A percentile compares a stretch with the other conserved stretches of the same genome.
These are phyloP conservation scores for Biscogniauxia mediterranea DNA, from an alignment of 2,329 filamentous ascomycete genomes.

Conservation along the genomic window DNA sequence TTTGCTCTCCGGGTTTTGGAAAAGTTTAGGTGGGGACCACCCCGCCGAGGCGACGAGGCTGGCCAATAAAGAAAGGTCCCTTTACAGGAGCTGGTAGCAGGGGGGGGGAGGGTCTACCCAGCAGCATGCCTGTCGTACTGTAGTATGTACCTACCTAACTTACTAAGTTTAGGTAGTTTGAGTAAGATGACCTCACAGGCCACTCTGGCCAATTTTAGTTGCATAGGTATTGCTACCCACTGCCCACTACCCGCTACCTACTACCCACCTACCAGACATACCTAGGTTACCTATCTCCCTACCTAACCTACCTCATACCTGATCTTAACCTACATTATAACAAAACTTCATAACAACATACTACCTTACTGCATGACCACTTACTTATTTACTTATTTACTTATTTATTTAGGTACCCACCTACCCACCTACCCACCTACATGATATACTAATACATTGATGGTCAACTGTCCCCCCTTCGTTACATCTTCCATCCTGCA, in stretches of 20 bases:
- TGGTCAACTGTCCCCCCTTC: background rate
- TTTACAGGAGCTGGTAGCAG: background rate
- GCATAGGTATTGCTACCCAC: too few species aligned
- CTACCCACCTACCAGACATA: background rate
- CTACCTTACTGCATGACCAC: too few species aligned
- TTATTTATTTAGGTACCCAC: too few species aligned
- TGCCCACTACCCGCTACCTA: too few species aligned
- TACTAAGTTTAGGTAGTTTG: background rate
- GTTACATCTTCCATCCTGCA: background rate
- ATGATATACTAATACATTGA: background rate
- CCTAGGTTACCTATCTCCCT: background rate
- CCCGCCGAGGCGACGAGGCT: background rate
- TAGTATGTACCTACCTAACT: background rate
- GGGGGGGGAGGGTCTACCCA: too few species aligned
- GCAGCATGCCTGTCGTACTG: background rate
- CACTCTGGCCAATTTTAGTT: too few species aligned
- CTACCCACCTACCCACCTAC: background rate
- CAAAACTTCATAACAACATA: too few species aligned
- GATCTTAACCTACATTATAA: too few species aligned
- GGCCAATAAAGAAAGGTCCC: background rate
- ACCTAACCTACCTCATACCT: background rate
- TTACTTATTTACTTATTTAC: too few species aligned
- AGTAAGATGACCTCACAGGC: constrained; percentile 2
- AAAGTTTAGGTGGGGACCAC: background rate
- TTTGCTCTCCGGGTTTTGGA: background rate